Evolutionary conservation across 1,139 yeast species (phyloP).

Genomic region (Yamadazyma atmosphaerica): DNA sequence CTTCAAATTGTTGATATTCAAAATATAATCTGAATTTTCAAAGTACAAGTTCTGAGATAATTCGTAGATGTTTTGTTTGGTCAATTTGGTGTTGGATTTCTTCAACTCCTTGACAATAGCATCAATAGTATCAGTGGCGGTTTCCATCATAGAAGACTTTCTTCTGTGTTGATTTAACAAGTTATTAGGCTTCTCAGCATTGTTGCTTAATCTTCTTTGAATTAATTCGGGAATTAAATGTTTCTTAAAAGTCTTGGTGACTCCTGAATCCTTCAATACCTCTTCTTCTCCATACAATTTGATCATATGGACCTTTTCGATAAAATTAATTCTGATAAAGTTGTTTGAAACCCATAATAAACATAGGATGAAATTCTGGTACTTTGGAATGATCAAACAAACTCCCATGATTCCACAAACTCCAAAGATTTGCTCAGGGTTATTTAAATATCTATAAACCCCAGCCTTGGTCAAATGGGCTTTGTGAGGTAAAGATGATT

Average conservation of each 20-base stretch:
- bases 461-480: constrained; percentile 75
- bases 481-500: constrained; percentile 30
- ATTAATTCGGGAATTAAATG: constrained; percentile 46
- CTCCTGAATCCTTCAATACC: constrained; percentile 61
- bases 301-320: constrained; percentile 80
- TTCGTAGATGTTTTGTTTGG: constrained; percentile 41
- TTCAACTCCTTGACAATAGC: constrained; percentile 41
- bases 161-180: constrained; percentile 20
- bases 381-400: constrained; percentile 61
- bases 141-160: constrained; percentile 22
- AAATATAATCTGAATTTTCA: constrained; percentile 37
- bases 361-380: constrained; percentile 56
- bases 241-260: constrained; percentile 63
- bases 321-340: constrained; percentile 66
- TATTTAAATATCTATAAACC: constrained; percentile 78
- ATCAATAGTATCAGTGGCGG: constrained; percentile 42
- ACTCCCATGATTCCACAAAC: constrained; percentile 85
- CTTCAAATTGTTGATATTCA: constrained; percentile 25
- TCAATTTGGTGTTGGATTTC: constrained; percentile 29
- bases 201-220: constrained; percentile 32
- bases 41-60: constrained; percentile 42
- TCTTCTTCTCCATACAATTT: constrained; percentile 71
- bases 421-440: constrained; percentile 82
- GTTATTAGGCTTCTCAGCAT: constrained; percentile 15
- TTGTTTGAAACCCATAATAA: constrained; percentile 69